Percentiles rank a stretch among this genome's conserved stretches.
Conservation (phyloP, 2,329 filamentous ascomycete genomes). For the Ophiocordyceps robertsii region DNA sequence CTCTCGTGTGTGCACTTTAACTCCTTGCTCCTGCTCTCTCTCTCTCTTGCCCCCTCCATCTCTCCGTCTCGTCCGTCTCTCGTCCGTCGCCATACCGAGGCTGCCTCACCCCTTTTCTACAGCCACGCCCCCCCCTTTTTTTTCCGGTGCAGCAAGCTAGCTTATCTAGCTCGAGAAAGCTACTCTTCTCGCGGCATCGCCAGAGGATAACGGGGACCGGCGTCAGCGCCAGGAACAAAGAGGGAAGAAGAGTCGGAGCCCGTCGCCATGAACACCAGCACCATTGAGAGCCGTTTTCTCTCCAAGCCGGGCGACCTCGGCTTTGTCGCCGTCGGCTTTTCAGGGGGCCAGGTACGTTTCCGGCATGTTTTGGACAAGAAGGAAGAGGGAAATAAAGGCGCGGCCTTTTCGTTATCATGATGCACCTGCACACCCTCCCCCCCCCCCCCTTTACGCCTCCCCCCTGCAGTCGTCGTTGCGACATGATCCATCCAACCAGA, state of each 20-base stretch:
- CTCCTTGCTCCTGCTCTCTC: neutral
- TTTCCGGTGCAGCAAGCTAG: too few relatives aligned
- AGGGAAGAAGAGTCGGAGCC: too few relatives aligned
- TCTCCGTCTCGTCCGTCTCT: neutral
- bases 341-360: conserved; percentile 71
- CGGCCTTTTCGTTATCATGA: neutral
- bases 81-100: neutral
- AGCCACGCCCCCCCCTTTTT: too few relatives aligned
- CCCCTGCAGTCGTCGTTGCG: too few relatives aligned
- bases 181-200: neutral
- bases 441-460: neutral
- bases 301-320: conserved; percentile 68
- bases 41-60: too few relatives aligned
- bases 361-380: neutral
- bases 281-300: conserved; percentile 61
- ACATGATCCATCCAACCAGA: too few relatives aligned
- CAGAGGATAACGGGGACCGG: too few relatives aligned
- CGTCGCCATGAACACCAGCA: conserved; percentile 34
- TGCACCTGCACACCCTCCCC: neutral
- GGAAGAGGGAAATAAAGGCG: neutral
- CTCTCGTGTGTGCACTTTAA: neutral
- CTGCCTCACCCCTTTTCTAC: neutral
- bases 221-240: too few relatives aligned
- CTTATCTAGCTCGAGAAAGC: too few relatives aligned
- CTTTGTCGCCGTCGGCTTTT: conserved; percentile 90